A percentile compares a stretch with the other conserved stretches of the same genome.
Evolutionary conservation across 1,139 yeast genomes (phyloP).

Genomic region (Pichia inconspicua): DNA sequence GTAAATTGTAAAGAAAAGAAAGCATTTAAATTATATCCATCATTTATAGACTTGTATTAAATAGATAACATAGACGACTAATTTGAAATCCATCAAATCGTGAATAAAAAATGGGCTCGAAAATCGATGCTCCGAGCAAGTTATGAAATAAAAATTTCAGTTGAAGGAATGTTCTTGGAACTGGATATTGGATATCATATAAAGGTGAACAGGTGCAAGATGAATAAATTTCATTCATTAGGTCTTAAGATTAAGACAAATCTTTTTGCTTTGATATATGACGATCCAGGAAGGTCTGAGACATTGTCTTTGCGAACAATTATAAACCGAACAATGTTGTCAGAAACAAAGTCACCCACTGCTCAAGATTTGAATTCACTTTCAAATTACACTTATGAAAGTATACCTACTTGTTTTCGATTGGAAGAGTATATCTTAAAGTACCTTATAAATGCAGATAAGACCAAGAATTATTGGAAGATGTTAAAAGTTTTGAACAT

Average conservation of each 20-base stretch:
- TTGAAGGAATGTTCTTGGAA: no score
- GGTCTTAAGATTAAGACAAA: slow-evolving; percentile 3
- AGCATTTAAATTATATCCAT: neutral
- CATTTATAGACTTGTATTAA: neutral
- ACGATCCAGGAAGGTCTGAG: neutral
- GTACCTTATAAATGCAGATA: neutral
- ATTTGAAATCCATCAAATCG: no score
- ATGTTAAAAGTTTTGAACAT: slow-evolving; percentile 1
- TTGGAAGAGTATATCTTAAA: neutral
- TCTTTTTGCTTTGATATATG: neutral
- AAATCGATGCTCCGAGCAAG: no score
- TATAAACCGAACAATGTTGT: neutral
- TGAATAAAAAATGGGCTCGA: no score
- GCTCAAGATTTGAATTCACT: slow-evolving; percentile 3
- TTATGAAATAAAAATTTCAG: no score
- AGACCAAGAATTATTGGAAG: neutral
- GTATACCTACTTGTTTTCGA: slow-evolving; percentile 2
- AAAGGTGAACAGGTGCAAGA: neutral
- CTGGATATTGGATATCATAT: no score
- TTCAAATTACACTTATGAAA: slow-evolving; percentile 2
- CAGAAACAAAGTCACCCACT: slow-evolving; percentile 1
- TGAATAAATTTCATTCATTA: slow-evolving; percentile 2
- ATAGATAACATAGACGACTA: neutral
- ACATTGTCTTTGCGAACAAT: slow-evolving; percentile 1
- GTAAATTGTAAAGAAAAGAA: neutral